A percentile compares a stretch with the other conserved stretches of the same genome.
Evolutionary conservation across 768 basidiomycete genomes (phyloP).

Genomic region (Cystobasidiopsis lactophilus): DNA sequence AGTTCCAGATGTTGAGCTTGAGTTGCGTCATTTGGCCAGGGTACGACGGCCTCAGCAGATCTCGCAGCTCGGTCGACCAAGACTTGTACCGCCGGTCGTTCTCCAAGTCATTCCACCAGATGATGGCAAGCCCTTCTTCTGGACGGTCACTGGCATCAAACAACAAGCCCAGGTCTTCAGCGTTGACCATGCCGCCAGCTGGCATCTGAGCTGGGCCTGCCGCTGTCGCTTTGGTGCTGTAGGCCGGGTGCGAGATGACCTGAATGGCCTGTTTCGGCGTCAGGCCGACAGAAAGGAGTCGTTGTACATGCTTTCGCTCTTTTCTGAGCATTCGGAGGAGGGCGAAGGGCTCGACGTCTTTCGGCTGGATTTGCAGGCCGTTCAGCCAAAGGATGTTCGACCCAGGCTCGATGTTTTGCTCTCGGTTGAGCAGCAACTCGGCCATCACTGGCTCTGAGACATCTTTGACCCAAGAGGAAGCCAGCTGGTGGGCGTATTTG

Average conservation of each 20-base stretch:
- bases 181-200: background rate
- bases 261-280: conserved; percentile 44
- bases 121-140: conserved; percentile 49
- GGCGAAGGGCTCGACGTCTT: conserved; percentile 42
- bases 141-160: conserved; percentile 72
- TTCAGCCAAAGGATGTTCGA: conserved; percentile 56
- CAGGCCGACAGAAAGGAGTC: conserved; percentile 42
- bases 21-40: conserved; percentile 58
- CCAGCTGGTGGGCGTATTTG: conserved; percentile 50
- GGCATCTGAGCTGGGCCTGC: conserved; percentile 32
- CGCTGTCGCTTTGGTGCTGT: conserved; percentile 35
- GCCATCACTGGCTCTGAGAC: conserved; percentile 27
- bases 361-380: conserved; percentile 38
- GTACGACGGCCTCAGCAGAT: conserved; percentile 52
- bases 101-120: conserved; percentile 83
- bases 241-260: conserved; percentile 42
- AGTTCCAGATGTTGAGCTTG: conserved; percentile 59
- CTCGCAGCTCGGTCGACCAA: conserved; percentile 14
- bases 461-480: conserved; percentile 27
- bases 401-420: conserved; percentile 33
- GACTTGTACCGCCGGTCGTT: conserved; percentile 43
- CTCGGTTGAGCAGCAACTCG: conserved; percentile 38
- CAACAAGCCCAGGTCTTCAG: conserved; percentile 31
- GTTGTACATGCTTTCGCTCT: conserved; percentile 42
- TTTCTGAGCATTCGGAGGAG: conserved; percentile 48